These are phyloP conservation scores for Lenwebbia sp. DNA, from an alignment of 345 rosid species.

Conservation along the genomic window DNA sequence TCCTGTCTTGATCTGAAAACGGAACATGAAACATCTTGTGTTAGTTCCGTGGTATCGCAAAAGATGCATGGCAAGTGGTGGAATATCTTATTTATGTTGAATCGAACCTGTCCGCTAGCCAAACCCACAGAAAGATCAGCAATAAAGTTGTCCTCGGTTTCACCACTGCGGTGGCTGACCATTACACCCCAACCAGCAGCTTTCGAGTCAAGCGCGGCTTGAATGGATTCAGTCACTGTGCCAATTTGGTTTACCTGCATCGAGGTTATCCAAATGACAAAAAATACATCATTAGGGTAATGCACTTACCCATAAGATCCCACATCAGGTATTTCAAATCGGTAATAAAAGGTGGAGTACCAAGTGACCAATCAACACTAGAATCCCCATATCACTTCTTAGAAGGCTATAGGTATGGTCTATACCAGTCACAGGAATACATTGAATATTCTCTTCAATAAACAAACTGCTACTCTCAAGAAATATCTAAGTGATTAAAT, in stretches of 20 bases:
- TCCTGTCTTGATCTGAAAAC: conserved; percentile 85
- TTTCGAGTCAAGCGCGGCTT: conserved; percentile 92
- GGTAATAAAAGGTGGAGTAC: background rate
- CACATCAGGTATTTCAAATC: background rate
- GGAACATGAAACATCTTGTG: background rate
- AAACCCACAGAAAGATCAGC: conserved; percentile 96
- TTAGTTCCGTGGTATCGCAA: background rate
- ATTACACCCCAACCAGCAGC: conserved; percentile 99
- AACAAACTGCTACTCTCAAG: background rate
- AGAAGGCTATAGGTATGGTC: background rate
- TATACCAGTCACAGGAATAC: background rate
- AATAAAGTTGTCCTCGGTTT: conserved; percentile 94
- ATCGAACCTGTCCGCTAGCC: conserved; percentile 88
- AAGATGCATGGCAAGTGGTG: background rate
- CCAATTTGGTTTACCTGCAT: conserved; percentile 97
- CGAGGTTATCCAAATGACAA: background rate
- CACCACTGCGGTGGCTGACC: conserved; percentile 98
- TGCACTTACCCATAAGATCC: background rate
- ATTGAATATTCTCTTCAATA: background rate
- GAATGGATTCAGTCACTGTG: conserved; percentile 87
- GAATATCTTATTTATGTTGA: background rate
- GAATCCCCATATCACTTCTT: background rate
- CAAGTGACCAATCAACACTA: background rate
- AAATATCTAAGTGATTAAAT: background rate
- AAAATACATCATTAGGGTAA: background rate